Conservation (phyloP, 257 asterid species). For the Solanum chilense region DNA sequence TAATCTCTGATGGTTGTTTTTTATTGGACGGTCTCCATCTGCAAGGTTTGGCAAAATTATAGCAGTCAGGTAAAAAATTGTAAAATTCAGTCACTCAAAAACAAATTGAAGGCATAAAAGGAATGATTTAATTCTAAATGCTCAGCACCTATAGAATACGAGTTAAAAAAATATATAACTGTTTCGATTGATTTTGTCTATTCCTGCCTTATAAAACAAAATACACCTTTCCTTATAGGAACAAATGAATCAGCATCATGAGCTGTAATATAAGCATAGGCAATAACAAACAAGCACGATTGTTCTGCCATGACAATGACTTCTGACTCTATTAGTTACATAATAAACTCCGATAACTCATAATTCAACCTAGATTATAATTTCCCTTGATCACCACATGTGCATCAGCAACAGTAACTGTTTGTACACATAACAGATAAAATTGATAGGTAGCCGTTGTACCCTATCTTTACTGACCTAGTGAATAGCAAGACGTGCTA, state of each 20-base stretch:
- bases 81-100: neutral
- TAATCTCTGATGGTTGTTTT: conserved; percentile 51
- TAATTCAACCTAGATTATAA: neutral
- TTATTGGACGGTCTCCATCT: conserved; percentile 49
- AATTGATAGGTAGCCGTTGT: neutral
- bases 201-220: neutral
- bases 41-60: conserved; percentile 9
- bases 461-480: neutral
- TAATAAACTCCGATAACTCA: neutral
- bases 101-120: neutral
- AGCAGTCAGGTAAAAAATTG: neutral
- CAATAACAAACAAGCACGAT: neutral
- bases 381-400: neutral
- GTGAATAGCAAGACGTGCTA: neutral
- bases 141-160: neutral
- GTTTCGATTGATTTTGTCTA: neutral
- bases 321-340: neutral
- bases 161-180: neutral
- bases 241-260: neutral
- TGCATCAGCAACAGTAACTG: neutral
- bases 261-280: neutral
- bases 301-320: neutral
- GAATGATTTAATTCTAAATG: neutral
- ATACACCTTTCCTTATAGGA: neutral
- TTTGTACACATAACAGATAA: neutral